These are phyloP conservation scores for Scutellaria galericulata DNA, from an alignment of 257 asterid species.

Conservation along the genomic window DNA sequence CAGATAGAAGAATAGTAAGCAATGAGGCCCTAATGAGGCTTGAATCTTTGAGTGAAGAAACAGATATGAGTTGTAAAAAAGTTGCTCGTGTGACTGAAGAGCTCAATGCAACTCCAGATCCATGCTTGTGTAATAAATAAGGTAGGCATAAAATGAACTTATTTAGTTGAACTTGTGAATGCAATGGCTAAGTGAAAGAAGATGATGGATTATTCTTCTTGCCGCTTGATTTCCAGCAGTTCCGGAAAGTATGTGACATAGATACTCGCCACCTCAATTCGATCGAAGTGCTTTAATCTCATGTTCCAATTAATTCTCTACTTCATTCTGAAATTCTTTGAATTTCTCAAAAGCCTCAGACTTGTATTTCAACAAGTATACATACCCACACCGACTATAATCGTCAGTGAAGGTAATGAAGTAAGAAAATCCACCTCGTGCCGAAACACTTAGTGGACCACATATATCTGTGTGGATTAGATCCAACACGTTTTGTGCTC, in stretches of 20 bases:
- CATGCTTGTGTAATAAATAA: constrained; percentile 1
- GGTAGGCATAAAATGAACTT: neutral
- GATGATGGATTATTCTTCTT: constrained; percentile 60
- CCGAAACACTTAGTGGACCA: no score
- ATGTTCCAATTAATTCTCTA: no score
- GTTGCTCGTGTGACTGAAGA: constrained; percentile 57
- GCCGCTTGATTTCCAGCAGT: constrained; percentile 81
- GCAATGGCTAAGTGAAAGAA: constrained; percentile 66
- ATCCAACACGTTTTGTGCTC: no score
- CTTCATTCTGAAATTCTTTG: no score
- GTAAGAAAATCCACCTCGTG: no score
- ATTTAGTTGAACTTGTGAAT: constrained; percentile 21
- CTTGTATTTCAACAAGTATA: no score
- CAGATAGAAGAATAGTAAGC: constrained; percentile 33
- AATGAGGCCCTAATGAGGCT: constrained; percentile 53
- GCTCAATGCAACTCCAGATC: constrained; percentile 49
- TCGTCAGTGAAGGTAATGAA: no score
- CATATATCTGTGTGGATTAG: no score
- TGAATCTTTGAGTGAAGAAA: constrained; percentile 54
- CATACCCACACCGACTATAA: no score
- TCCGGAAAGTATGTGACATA: constrained; percentile 59
- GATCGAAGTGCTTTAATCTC: no score
- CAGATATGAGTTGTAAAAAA: constrained; percentile 48
- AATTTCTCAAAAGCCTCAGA: no score
- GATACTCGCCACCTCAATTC: neutral